Conservation (phyloP, 1,139 yeast species). For the Candida sp. region DNA sequence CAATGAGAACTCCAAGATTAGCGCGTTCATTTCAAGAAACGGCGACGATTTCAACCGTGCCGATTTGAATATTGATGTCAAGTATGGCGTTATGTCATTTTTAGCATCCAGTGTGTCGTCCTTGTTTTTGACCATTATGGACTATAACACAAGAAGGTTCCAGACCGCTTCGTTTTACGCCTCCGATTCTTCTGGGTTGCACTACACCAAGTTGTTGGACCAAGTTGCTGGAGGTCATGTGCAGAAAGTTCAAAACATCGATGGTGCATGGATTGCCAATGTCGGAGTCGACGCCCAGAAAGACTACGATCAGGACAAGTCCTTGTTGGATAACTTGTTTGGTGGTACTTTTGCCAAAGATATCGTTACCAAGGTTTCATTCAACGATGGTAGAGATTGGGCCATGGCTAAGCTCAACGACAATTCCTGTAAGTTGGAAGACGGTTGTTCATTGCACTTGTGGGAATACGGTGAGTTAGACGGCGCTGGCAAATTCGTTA, state of each 20-base stretch:
- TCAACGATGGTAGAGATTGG: slow-evolving; percentile 75
- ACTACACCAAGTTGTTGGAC: slow-evolving; percentile 51
- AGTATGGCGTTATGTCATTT: slow-evolving; percentile 51
- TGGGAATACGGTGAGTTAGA: slow-evolving; percentile 51
- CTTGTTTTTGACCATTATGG: slow-evolving; percentile 55
- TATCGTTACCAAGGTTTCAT: slow-evolving; percentile 43
- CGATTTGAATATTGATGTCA: slow-evolving; percentile 49
- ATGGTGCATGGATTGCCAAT: slow-evolving; percentile 74
- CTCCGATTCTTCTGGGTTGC: slow-evolving; percentile 68
- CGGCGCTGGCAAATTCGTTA: slow-evolving; percentile 60
- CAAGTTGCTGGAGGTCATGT: slow-evolving; percentile 48
- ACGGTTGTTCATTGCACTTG: slow-evolving; percentile 62
- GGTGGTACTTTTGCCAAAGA: slow-evolving; percentile 27
- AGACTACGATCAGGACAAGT: slow-evolving; percentile 19
- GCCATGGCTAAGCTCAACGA: slow-evolving; percentile 49
- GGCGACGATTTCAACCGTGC: slow-evolving; percentile 56
- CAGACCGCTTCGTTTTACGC: slow-evolving; percentile 46
- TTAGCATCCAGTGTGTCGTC: slow-evolving; percentile 62
- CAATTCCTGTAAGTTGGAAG: slow-evolving; percentile 46
- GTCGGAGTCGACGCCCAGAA: slow-evolving; percentile 26
- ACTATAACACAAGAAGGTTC: slow-evolving; percentile 21
- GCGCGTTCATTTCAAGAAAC: slow-evolving; percentile 63
- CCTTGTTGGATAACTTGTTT: slow-evolving; percentile 29
- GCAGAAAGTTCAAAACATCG: slow-evolving; percentile 61
- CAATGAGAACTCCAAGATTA: slow-evolving; percentile 40